Evolutionary conservation across 768 basidiomycete genomes (phyloP), one percentile per base, ranked within the genome.

Genomic region (Holtermannia corniformis): DNA sequence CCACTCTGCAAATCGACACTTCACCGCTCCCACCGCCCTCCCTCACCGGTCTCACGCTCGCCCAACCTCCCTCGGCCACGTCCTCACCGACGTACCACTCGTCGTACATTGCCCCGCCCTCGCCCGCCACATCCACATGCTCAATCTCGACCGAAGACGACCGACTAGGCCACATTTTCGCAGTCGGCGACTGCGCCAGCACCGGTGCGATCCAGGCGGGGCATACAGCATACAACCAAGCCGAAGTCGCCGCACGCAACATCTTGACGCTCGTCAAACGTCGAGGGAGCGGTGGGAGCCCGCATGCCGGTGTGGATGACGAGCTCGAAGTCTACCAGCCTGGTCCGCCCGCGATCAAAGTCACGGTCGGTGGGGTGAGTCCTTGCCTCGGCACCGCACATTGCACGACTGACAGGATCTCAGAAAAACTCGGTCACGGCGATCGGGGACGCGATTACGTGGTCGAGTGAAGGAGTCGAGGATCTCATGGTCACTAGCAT

Each of bases 171-270:
- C 61, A 68, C 49, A 57, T 70, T 32, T 73, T 70, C 45, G 71
- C 72, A 5, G 58, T 67, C 47, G 72, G 72, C 14, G 72, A 73
- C 52, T 72, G 71, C 42, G 68, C 69, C 0, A 63, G 70, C 37
- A 67, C 68, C 4, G 65, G 58, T 5, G 65, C 68, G 13, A 71
- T 73, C 50, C 65, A 71, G 56, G 72, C 72, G 21, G 72, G 72
- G n/a, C 71, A 71, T 56, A 71, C 70, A 10, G 72, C 69, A 1
- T 72, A 65, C 45, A 70, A 63, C 44, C 71, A 72, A 51, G 70
- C 61, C 11, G 65, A 64, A 37, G 65, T 71, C 1, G 72, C 71
- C 2, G 71, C 65, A 3, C 55, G 63, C 24, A 73, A 73, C 50
- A 67, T 73, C 27, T 43, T 68, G 25, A 51, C 61, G 21, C 48